Evolutionary conservation across 2,329 filamentous ascomycete genomes (phyloP), one percentile per base, ranked within the genome.

Genomic region (Zasmidium cellare): DNA sequence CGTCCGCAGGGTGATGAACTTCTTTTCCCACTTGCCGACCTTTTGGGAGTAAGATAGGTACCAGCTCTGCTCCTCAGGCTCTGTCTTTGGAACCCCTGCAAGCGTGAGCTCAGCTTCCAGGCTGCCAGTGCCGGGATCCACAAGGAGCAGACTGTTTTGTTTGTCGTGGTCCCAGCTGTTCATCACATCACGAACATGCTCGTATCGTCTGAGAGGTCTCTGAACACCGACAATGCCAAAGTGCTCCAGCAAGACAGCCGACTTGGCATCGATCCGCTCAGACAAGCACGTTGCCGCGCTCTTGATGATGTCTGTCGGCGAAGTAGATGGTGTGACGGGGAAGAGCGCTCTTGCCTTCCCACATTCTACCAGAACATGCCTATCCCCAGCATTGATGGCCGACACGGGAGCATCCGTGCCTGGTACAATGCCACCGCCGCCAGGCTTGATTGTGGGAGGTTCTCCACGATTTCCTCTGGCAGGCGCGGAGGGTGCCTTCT

Each of bases 141-240:
- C 76, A 20, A 97, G 80, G 18, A 89, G 76, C 14, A 97, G 79
- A 7, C 83, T 80, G 68, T 96, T 94, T 65, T 92, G 87, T 2
- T 82, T 80, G 71, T 96, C 92, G 46, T 82, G 80, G 60, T 96
- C 90, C 93, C 93, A 97, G 0, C 92, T 96, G 72, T 96, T 96
- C 82, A 97, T 84, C 20, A 96, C 84, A 68, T 96, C 91, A 59
- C 91, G 85, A 28, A 97, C 83, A 61, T 85, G 86, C 76, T 97
- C 93, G 71, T 96, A 97, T 41, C 86, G 87, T 44, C 93, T 88
- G 23, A 97, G 76, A 0, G 90, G 88, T 41, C 93, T 86, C 72
- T 96, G 90, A 1, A 97, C 80, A 25, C 91, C 91, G 1, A 94
- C 82, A 46, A 86, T 82, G 19, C 81, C 77, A 71, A 92, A 97